phyloP scores from a whole-genome alignment of 1,139 yeast species.

The Yamadazyma jaroonii region DNA sequence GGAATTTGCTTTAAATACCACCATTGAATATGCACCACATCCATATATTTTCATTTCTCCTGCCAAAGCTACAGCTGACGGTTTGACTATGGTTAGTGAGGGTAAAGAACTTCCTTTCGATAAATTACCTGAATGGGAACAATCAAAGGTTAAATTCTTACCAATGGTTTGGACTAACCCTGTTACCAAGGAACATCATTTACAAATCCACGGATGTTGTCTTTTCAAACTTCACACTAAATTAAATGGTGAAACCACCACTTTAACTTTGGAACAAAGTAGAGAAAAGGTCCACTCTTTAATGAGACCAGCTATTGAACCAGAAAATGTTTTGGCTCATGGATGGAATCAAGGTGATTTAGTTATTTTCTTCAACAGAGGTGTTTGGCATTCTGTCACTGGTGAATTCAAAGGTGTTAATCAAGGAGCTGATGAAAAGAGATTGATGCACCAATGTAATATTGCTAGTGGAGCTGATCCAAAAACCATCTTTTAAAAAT shows the following conservation, averaged over 20 bases:
- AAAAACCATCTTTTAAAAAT: constrained; percentile 10
- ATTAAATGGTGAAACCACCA: constrained; percentile 46
- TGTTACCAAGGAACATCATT: constrained; percentile 75
- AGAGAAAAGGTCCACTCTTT: constrained; percentile 64
- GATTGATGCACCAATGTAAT: constrained; percentile 91
- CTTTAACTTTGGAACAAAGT: constrained; percentile 64
- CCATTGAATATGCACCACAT: constrained; percentile 86
- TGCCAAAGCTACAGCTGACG: constrained; percentile 80
- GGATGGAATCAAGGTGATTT: constrained; percentile 81
- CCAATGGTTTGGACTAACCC: constrained; percentile 94
- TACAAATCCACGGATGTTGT: constrained; percentile 87
- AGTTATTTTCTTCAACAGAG: constrained; percentile 81
- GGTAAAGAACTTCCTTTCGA: constrained; percentile 66
- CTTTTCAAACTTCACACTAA: constrained; percentile 63
- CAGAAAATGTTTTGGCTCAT: constrained; percentile 72
- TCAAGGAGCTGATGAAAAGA: constrained; percentile 61
- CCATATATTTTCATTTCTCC: constrained; percentile 83
- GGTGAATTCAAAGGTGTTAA: constrained; percentile 67
- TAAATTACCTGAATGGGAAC: constrained; percentile 80
- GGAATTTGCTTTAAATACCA: constrained; percentile 68
- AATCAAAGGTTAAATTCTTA: constrained; percentile 64
- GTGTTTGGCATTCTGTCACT: constrained; percentile 88
- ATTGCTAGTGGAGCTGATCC: constrained; percentile 83
- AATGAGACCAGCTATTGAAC: constrained; percentile 85
- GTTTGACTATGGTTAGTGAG: constrained; percentile 80